phyloP scores from a whole-genome alignment of 192 early-diverging fungal genomes.

The Backusella parvicylindrica region DNA sequence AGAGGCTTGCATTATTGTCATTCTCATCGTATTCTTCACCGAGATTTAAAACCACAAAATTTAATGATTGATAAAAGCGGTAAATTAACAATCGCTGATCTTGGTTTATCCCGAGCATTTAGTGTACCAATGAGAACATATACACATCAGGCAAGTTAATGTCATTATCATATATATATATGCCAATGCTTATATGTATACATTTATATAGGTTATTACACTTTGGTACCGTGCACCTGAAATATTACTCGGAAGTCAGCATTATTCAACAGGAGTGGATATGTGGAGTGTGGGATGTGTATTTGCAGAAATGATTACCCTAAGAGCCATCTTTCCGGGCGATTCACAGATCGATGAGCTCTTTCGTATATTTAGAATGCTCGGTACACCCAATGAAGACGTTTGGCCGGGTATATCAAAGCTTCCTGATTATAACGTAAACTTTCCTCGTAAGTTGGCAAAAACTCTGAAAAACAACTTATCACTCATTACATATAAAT shows the following conservation, averaged over 20 bases:
- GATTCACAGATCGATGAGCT: slow-evolving; percentile 63
- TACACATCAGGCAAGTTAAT: slow-evolving; percentile 77
- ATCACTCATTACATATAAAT: not conserved
- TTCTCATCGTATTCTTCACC: slow-evolving; percentile 87
- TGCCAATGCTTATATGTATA: not conserved
- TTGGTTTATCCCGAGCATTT: slow-evolving; percentile 92
- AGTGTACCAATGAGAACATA: slow-evolving; percentile 88
- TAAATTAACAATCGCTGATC: slow-evolving; percentile 91
- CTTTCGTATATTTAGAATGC: slow-evolving; percentile 55
- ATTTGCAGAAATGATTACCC: slow-evolving; percentile 89
- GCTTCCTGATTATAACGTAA: slow-evolving; percentile 44
- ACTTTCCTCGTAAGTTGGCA: slow-evolving; percentile 47
- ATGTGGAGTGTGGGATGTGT: slow-evolving; percentile 99
- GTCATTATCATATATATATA: not conserved
- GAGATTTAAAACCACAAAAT: slow-evolving; percentile 99
- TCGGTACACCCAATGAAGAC: slow-evolving; percentile 73
- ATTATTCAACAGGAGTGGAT: slow-evolving; percentile 92
- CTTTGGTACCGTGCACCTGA: slow-evolving; percentile 96
- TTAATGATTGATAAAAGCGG: slow-evolving; percentile 86
- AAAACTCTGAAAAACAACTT: too few species aligned
- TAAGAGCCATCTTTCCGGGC: slow-evolving; percentile 79
- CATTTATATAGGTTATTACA: slow-evolving; percentile 65
- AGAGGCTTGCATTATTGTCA: slow-evolving; percentile 90
- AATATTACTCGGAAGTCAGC: slow-evolving; percentile 85
- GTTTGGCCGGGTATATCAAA: slow-evolving; percentile 54